Percentiles rank a stretch among this genome's conserved stretches.
Evolutionary conservation across 768 basidiomycete genomes (phyloP).

Genomic region (Tricholoma furcatifolium): DNA sequence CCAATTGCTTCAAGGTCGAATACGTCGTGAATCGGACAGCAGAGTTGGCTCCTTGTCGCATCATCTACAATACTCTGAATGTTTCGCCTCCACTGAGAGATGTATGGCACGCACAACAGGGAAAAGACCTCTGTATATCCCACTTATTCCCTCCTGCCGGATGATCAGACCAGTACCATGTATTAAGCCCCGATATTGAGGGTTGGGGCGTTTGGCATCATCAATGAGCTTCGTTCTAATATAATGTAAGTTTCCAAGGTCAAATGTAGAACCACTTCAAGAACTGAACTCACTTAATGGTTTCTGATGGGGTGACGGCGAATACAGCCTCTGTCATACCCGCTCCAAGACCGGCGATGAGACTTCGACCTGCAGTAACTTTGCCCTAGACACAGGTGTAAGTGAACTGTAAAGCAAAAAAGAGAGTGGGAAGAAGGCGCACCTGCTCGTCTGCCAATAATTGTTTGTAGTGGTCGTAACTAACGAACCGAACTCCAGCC

Average conservation of each 20-base stretch:
- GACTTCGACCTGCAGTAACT: constrained; percentile 81
- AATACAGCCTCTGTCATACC: constrained; percentile 91
- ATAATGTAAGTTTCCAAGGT: not conserved
- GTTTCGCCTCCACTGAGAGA: constrained; percentile 1
- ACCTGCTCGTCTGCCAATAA: constrained; percentile 83
- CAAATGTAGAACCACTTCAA: not conserved
- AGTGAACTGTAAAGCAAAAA: not conserved
- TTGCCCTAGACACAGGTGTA: constrained; percentile 62
- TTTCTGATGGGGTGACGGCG: constrained; percentile 96
- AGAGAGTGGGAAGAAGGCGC: constrained; percentile 18
- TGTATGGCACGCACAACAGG: constrained; percentile 69
- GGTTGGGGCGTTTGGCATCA: constrained; percentile 82
- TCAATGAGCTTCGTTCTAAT: constrained; percentile 94
- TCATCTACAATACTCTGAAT: constrained; percentile 58
- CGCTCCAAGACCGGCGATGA: constrained; percentile 81
- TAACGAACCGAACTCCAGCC: constrained; percentile 94
- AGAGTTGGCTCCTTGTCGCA: constrained; percentile 97
- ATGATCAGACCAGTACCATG: constrained; percentile 85
- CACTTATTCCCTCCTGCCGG: constrained; percentile 77
- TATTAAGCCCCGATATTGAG: constrained; percentile 82
- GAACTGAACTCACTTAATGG: constrained; percentile 78
- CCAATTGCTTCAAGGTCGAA: constrained; percentile 89
- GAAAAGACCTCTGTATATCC: constrained; percentile 88
- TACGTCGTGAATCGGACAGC: constrained; percentile 96
- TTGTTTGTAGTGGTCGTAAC: constrained; percentile 90